phyloP scores from a whole-genome alignment of 2,329 filamentous ascomycete genomes.

The Coniochaeta hoffmannii region DNA sequence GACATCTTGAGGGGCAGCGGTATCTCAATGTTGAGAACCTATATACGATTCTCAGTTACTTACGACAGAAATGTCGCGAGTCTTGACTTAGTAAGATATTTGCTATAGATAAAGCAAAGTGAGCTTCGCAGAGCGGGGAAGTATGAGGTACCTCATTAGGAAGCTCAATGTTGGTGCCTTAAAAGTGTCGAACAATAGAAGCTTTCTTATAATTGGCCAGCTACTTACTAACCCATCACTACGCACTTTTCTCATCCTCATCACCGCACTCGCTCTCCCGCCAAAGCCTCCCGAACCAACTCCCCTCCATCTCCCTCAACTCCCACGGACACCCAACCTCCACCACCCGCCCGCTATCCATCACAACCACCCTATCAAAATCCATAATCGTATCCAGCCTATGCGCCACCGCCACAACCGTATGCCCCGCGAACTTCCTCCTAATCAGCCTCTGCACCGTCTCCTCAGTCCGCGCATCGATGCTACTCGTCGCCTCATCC shows the following conservation, averaged over 20 bases:
- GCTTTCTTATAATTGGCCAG: too few relatives aligned
- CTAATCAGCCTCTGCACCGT: constrained; percentile 47
- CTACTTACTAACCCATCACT: too few relatives aligned
- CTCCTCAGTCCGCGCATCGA: constrained; percentile 49
- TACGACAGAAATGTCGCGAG: too few relatives aligned
- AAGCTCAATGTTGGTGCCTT: too few relatives aligned
- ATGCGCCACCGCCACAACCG: constrained; percentile 35
- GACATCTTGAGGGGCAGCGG: too few relatives aligned
- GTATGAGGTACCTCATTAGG: too few relatives aligned
- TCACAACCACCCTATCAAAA: constrained; percentile 41
- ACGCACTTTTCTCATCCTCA: not conserved
- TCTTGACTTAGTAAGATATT: too few relatives aligned
- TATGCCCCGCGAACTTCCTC: constrained; percentile 43
- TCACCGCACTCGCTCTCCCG: not conserved
- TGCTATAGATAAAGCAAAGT: too few relatives aligned
- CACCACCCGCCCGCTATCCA: constrained; percentile 29
- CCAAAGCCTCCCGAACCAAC: not conserved
- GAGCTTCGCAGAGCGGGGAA: too few relatives aligned
- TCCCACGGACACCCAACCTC: constrained; percentile 17
- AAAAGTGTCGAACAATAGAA: too few relatives aligned
- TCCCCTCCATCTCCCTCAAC: not conserved
- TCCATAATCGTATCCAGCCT: constrained; percentile 35
- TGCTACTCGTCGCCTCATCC: constrained; percentile 39
- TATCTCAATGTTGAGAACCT: too few relatives aligned
- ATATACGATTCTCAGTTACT: too few relatives aligned